Conservation (phyloP, 352 stramenopile genomes). For the Phytopythium cucurbitacearum region DNA sequence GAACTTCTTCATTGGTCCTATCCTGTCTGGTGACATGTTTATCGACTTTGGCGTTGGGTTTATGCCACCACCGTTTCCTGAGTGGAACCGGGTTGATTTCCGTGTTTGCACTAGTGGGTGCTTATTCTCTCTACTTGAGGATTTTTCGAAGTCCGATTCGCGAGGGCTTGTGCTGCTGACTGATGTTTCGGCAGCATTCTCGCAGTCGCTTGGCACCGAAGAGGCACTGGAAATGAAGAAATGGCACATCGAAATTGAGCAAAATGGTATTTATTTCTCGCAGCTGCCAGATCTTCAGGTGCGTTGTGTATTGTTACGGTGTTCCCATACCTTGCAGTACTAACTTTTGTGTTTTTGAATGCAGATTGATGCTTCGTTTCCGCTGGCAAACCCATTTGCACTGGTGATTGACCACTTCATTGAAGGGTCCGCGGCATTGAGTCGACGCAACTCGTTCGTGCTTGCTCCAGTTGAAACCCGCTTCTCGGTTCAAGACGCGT, state of each 20-base stretch:
- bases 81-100: conserved; percentile 85
- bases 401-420: conserved; percentile 82
- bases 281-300: conserved; percentile 82
- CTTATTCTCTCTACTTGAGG: conserved; percentile 78
- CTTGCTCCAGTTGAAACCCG: conserved; percentile 77
- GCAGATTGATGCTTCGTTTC: conserved; percentile 82
- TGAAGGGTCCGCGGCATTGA: conserved; percentile 43
- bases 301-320: conserved; percentile 1
- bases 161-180: conserved; percentile 75
- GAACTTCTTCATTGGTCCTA: conserved; percentile 59
- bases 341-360: conserved; percentile 5
- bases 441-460: conserved; percentile 73
- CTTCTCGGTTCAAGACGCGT: conserved; percentile 83
- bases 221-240: conserved; percentile 64
- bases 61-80: conserved; percentile 50
- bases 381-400: conserved; percentile 76
- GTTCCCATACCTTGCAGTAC: background rate
- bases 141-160: conserved; percentile 64
- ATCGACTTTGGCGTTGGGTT: conserved; percentile 62
- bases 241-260: conserved; percentile 76
- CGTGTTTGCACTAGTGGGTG: conserved; percentile 57
- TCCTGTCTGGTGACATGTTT: conserved; percentile 39
- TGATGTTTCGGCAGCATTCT: conserved; percentile 59
- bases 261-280: conserved; percentile 82
- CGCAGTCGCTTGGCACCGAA: conserved; percentile 53